Conservation (phyloP, 805 yeast species). For the Geotrichum ghanense region DNA sequence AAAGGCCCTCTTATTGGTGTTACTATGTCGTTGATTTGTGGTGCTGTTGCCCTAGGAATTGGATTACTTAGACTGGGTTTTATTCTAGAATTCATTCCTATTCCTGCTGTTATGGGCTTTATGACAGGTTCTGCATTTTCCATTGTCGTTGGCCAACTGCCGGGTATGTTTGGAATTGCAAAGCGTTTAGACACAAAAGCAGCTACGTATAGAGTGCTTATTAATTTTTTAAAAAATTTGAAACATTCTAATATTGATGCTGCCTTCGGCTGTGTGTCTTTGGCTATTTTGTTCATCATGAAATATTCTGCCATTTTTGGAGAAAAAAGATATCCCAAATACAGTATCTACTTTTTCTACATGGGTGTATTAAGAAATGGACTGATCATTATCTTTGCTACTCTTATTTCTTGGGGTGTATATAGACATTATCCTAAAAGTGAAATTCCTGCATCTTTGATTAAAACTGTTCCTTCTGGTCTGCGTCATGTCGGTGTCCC, state of each 20-base stretch:
- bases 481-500: constrained; percentile 65
- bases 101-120: constrained; percentile 89
- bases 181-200: constrained; percentile 58
- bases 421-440: constrained; percentile 39
- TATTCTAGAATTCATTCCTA: constrained; percentile 75
- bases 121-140: constrained; percentile 90
- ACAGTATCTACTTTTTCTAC: constrained; percentile 43
- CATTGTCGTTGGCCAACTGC: constrained; percentile 77
- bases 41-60: constrained; percentile 70
- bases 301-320: constrained; percentile 50
- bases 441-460: constrained; percentile 40
- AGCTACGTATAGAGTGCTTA: constrained; percentile 57
- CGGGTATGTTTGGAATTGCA: constrained; percentile 67
- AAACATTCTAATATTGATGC: constrained; percentile 65
- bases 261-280: constrained; percentile 73
- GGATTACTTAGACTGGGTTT: constrained; percentile 81
- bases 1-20: constrained; percentile 71
- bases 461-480: constrained; percentile 78
- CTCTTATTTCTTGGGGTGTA: constrained; percentile 72
- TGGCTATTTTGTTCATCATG: constrained; percentile 60
- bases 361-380: constrained; percentile 70
- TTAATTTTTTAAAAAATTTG: constrained; percentile 61
- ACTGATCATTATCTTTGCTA: constrained; percentile 66
- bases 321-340: constrained; percentile 53
- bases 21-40: constrained; percentile 67